phyloP scores from a whole-genome alignment of 2,329 filamentous ascomycete species.

The Metarhizium anisopliae region DNA sequence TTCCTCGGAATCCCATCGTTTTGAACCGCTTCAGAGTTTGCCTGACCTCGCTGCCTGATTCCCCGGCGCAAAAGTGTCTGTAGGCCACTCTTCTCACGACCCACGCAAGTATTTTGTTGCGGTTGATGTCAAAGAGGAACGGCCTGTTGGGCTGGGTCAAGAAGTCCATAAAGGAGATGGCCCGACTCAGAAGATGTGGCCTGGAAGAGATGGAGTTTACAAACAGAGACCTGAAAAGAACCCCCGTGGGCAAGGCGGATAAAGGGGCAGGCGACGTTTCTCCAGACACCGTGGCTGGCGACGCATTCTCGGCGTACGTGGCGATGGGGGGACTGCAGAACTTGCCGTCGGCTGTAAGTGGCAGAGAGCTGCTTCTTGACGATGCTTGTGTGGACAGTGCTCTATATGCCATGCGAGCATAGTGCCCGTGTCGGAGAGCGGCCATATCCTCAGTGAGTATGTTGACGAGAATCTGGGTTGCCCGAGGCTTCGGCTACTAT shows the following conservation, averaged over 20 bases:
- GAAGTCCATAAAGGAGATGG: conserved; percentile 27
- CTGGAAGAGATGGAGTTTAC: conserved; percentile 38
- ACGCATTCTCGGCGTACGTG: background rate
- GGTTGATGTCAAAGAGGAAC: conserved; percentile 32
- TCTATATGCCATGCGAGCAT: background rate
- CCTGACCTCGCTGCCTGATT: conserved; percentile 36
- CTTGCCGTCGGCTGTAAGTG: background rate
- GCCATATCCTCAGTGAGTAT: background rate
- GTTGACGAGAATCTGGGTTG: background rate
- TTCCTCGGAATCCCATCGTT: conserved; percentile 41
- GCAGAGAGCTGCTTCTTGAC: background rate
- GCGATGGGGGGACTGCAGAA: background rate
- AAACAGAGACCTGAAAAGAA: conserved; percentile 30
- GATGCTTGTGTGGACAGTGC: background rate
- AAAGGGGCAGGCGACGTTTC: conserved; percentile 10
- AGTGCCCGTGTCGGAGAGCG: background rate
- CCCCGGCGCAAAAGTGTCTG: conserved; percentile 49
- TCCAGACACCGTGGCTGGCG: background rate
- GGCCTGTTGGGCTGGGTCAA: conserved; percentile 28
- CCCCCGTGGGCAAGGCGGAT: conserved; percentile 21
- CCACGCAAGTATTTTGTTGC: conserved; percentile 37
- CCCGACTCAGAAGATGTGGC: conserved; percentile 27
- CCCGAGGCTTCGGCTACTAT: background rate
- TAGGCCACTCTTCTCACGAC: conserved; percentile 41
- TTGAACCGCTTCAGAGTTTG: conserved; percentile 31